These are phyloP conservation scores for Coccomyxa sp. DNA, from an alignment of 139 green algal genomes.

Conservation along the genomic window DNA sequence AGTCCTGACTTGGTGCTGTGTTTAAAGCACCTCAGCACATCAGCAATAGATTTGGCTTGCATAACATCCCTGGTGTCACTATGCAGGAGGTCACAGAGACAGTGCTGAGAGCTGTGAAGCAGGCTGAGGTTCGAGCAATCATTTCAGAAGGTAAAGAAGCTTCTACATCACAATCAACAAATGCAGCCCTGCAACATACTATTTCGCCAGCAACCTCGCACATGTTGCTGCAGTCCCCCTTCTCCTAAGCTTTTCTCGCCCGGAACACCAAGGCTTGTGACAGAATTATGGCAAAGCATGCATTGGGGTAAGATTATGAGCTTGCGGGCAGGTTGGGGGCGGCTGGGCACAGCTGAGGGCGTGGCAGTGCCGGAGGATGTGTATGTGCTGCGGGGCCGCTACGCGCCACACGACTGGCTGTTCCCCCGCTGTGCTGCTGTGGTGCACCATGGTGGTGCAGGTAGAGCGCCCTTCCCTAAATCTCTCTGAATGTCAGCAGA, in stretches of 20 bases:
- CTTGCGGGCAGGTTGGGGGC: constrained; percentile 22
- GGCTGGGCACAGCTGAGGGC: constrained; percentile 7
- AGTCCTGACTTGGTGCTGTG: not conserved
- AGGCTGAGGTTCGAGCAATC: constrained; percentile 13
- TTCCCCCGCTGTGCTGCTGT: constrained; percentile 48
- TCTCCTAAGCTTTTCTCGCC: not conserved
- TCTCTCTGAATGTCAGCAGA: not conserved
- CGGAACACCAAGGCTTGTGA: not conserved
- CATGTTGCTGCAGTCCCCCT: not conserved
- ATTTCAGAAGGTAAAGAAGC: constrained; percentile 4
- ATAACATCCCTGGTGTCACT: too few species aligned
- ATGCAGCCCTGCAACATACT: not conserved
- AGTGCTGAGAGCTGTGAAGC: constrained; percentile 12
- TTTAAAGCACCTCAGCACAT: not conserved
- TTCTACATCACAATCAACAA: not conserved
- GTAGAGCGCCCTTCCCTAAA: constrained; percentile 3
- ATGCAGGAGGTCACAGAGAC: not conserved
- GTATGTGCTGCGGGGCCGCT: constrained; percentile 14
- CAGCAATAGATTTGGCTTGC: not conserved
- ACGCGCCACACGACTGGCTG: constrained; percentile 59
- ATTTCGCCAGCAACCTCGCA: too few species aligned
- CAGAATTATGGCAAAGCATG: not conserved
- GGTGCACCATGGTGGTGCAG: constrained; percentile 77
- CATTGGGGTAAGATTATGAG: not conserved
- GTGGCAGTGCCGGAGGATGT: constrained; percentile 7